These are phyloP conservation scores for Aspergillus sp. DNA, from an alignment of 2,329 filamentous ascomycete genomes.

Conservation along the genomic window DNA sequence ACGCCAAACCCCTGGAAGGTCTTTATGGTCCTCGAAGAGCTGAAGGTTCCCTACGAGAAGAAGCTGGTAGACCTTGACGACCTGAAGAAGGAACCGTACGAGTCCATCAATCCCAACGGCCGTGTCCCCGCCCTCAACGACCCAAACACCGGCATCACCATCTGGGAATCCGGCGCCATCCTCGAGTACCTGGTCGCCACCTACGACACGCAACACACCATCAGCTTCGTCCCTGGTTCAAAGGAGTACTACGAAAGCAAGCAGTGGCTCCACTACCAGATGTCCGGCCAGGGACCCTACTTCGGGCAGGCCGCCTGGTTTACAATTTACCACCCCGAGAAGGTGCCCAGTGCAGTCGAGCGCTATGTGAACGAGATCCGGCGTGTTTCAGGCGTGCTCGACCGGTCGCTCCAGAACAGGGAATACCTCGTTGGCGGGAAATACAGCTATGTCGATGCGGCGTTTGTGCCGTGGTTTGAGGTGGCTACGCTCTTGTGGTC, in stretches of 20 bases:
- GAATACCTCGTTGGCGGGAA: constrained; percentile 51
- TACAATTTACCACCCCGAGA: constrained; percentile 46
- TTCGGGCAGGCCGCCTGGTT: constrained; percentile 55
- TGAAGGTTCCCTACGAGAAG: constrained; percentile 36
- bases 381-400: constrained; percentile 52
- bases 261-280: constrained; percentile 54
- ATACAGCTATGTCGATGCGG: constrained; percentile 48
- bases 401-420: constrained; percentile 41
- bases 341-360: constrained; percentile 47
- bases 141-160: constrained; percentile 43
- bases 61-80: constrained; percentile 25
- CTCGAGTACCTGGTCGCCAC: constrained; percentile 50
- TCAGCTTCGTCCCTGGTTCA: constrained; percentile 42
- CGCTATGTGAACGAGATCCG: constrained; percentile 52
- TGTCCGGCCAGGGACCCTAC: constrained; percentile 54
- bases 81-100: constrained; percentile 36
- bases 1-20: constrained; percentile 39
- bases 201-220: constrained; percentile 44
- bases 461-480: constrained; percentile 46
- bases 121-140: constrained; percentile 42
- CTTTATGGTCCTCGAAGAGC: constrained; percentile 36
- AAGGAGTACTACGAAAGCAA: constrained; percentile 45
- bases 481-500: constrained; percentile 13
- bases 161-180: constrained; percentile 54
- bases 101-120: constrained; percentile 39